Percentiles rank a stretch among this genome's conserved stretches.
These are phyloP conservation scores for Volvox reticuliferus DNA, from an alignment of 139 green algal species.

Conservation along the genomic window DNA sequence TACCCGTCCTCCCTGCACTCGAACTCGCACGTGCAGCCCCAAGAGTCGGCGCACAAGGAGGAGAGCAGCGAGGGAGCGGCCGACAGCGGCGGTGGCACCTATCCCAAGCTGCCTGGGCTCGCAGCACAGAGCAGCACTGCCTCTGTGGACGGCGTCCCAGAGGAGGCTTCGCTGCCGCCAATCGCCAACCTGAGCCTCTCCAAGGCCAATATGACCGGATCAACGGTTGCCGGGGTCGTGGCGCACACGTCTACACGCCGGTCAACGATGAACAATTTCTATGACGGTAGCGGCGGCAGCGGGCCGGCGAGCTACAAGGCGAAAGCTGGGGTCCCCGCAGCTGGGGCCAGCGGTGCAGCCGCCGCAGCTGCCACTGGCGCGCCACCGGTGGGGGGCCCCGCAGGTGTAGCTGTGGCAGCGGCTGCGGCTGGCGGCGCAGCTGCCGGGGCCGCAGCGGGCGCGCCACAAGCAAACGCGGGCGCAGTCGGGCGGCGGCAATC, in stretches of 20 bases:
- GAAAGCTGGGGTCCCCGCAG: background rate
- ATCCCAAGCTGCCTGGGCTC: slow-evolving; percentile 40
- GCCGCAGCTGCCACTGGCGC: background rate
- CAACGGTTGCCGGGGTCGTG: background rate
- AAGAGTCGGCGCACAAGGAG: slow-evolving; percentile 5
- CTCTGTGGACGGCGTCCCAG: background rate
- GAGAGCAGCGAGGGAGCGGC: background rate
- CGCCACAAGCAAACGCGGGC: background rate
- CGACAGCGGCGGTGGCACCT: slow-evolving; percentile 4
- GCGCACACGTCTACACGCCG: slow-evolving; percentile 6
- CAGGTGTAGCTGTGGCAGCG: background rate
- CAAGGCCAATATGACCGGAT: slow-evolving; percentile 46
- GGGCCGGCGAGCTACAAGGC: slow-evolving; percentile 13
- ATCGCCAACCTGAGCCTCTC: slow-evolving; percentile 52
- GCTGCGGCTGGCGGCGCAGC: background rate
- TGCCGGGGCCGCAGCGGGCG: background rate
- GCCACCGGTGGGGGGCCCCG: background rate
- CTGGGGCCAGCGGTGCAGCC: background rate
- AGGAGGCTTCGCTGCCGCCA: slow-evolving; percentile 49
- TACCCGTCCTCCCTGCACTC: background rate
- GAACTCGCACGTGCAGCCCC: no score
- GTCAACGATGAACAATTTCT: slow-evolving; percentile 32
- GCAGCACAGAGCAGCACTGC: slow-evolving; percentile 46
- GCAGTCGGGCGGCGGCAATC: slow-evolving; percentile 31
- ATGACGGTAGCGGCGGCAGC: background rate